These are phyloP conservation scores for Pseudomassariella vexata DNA, from an alignment of 2,329 filamentous ascomycete species.

Conservation along the genomic window DNA sequence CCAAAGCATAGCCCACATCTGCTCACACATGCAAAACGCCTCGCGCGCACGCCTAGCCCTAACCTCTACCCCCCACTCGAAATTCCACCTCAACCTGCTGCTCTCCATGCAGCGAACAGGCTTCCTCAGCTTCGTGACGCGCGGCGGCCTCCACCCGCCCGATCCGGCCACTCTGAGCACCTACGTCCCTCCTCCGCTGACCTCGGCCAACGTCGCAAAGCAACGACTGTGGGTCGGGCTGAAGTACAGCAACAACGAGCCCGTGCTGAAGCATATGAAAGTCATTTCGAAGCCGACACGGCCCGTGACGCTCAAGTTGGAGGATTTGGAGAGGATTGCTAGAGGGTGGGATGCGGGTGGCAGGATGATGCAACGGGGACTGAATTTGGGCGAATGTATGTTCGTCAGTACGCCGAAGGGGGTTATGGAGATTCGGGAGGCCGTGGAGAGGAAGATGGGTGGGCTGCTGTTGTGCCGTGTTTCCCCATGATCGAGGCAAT, in stretches of 20 bases:
- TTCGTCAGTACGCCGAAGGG: slow-evolving; percentile 74
- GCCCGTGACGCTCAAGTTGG: slow-evolving; percentile 58
- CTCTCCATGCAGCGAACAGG: slow-evolving; percentile 77
- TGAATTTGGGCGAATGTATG: slow-evolving; percentile 77
- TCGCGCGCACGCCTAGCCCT: slow-evolving; percentile 76
- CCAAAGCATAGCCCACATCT: slow-evolving; percentile 70
- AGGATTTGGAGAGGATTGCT: slow-evolving; percentile 58
- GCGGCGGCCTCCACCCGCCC: slow-evolving; percentile 55
- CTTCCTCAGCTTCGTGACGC: slow-evolving; percentile 74
- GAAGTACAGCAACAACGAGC: slow-evolving; percentile 82
- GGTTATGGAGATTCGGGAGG: slow-evolving; percentile 76
- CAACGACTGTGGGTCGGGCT: slow-evolving; percentile 81
- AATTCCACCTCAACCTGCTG: slow-evolving; percentile 70
- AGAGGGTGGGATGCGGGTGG: slow-evolving; percentile 61
- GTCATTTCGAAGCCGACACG: slow-evolving; percentile 71
- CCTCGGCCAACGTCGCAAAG: slow-evolving; percentile 63
- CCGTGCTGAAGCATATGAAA: slow-evolving; percentile 64
- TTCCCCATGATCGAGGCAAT: slow-evolving; percentile 12
- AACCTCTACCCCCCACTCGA: slow-evolving; percentile 75
- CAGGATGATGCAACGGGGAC: slow-evolving; percentile 61
- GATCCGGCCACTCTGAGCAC: slow-evolving; percentile 38
- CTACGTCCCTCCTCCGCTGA: slow-evolving; percentile 51
- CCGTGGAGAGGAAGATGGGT: slow-evolving; percentile 73
- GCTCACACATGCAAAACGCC: slow-evolving; percentile 88
- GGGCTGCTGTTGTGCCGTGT: slow-evolving; percentile 73